These are phyloP conservation scores for Xylaria nigripes DNA, from an alignment of 495 filamentous ascomycete genomes.

Conservation along the genomic window DNA sequence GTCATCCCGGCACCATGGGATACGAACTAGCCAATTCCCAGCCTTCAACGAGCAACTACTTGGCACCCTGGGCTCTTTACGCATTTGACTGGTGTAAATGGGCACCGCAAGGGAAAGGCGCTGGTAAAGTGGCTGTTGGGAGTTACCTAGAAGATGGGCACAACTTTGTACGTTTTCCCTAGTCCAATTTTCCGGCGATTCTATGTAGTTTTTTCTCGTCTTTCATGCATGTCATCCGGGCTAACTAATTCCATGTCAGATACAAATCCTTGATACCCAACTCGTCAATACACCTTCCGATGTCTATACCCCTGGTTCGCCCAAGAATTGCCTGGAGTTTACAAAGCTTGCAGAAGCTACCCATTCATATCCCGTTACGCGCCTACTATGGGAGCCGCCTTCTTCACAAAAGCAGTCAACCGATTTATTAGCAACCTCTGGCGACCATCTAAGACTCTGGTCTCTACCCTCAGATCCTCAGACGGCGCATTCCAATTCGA, in stretches of 20 bases:
- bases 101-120: slow-evolving; percentile 68
- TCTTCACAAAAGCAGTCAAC: slow-evolving; percentile 96
- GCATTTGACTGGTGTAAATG: slow-evolving; percentile 99
- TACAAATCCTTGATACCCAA: slow-evolving; percentile 93
- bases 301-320: slow-evolving; percentile 57
- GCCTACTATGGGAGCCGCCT: slow-evolving; percentile 94
- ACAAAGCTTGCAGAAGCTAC: slow-evolving; percentile 94
- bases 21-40: slow-evolving; percentile 45
- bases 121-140: slow-evolving; percentile 87
- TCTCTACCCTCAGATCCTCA: slow-evolving; percentile 60
- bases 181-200: neutral
- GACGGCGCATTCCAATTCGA: slow-evolving; percentile 56
- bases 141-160: slow-evolving; percentile 97
- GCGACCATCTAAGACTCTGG: slow-evolving; percentile 94
- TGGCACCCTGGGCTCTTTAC: slow-evolving; percentile 92
- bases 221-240: neutral
- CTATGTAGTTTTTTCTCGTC: neutral
- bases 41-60: slow-evolving; percentile 66
- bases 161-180: slow-evolving; percentile 65
- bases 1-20: slow-evolving; percentile 43
- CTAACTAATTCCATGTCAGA: slow-evolving; percentile 44
- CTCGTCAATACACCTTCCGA: slow-evolving; percentile 65
- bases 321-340: slow-evolving; percentile 76
- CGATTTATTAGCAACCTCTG: slow-evolving; percentile 91
- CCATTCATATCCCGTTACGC: slow-evolving; percentile 94